phyloP scores from a whole-genome alignment of 2,329 filamentous ascomycete genomes.

The Cercospora sp. region DNA sequence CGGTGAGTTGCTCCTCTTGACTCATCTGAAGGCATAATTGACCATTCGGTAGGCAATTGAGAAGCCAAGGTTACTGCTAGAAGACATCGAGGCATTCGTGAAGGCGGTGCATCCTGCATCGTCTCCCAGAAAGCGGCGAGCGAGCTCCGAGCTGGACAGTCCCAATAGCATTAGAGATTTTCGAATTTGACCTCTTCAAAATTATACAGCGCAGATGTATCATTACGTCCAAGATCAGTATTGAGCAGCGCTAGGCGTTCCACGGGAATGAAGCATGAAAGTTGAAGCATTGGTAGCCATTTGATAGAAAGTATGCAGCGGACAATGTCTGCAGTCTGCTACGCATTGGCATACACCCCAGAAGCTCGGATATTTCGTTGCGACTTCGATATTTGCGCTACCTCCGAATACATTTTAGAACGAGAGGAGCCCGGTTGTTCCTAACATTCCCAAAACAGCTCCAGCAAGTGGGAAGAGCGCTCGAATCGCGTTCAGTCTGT shows the following conservation, averaged over 20 bases:
- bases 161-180: neutral
- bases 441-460: neutral
- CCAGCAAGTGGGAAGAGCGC: neutral
- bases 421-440: neutral
- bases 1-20: neutral
- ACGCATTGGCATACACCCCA: neutral
- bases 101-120: neutral
- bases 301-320: too few species aligned
- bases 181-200: neutral
- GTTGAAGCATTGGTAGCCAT: too few species aligned
- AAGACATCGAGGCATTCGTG: neutral
- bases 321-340: neutral
- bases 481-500: neutral
- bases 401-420: neutral
- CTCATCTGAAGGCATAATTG: neutral
- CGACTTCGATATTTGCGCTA: neutral
- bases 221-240: neutral
- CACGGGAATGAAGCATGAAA: neutral
- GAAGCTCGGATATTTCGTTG: neutral
- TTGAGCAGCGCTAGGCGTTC: neutral
- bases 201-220: neutral
- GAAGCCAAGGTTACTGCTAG: neutral
- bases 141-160: neutral
- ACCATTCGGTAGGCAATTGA: neutral
- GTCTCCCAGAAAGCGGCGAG: neutral